Evolutionary conservation across 768 basidiomycete species (phyloP).

Genomic region (Plicaturopsis crispa): DNA sequence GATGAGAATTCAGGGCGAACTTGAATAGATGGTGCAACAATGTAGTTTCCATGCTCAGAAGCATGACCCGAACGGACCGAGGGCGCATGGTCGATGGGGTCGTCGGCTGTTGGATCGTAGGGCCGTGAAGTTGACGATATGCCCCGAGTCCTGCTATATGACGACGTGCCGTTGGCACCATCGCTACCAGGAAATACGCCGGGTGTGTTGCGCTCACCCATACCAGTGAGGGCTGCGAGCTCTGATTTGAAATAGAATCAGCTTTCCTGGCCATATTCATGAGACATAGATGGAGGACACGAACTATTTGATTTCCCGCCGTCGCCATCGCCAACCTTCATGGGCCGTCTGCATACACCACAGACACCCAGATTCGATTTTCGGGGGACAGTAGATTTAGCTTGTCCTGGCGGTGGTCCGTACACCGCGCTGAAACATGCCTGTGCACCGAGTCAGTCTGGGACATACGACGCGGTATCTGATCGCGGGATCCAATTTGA

Average conservation of each 20-base stretch:
- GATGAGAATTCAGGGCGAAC: slow-evolving; percentile 89
- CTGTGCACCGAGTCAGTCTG: slow-evolving; percentile 28
- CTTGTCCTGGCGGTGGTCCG: slow-evolving; percentile 68
- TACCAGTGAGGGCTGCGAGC: slow-evolving; percentile 88
- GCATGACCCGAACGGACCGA: slow-evolving; percentile 40
- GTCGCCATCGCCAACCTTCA: slow-evolving; percentile 91
- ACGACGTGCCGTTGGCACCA: slow-evolving; percentile 37
- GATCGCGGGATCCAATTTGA: neutral
- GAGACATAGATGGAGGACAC: slow-evolving; percentile 20
- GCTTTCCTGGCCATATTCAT: slow-evolving; percentile 6
- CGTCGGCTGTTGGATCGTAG: slow-evolving; percentile 77
- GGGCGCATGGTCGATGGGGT: slow-evolving; percentile 59
- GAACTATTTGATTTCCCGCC: slow-evolving; percentile 79
- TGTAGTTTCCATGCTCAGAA: slow-evolving; percentile 49
- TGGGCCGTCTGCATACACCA: slow-evolving; percentile 92
- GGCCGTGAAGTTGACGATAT: slow-evolving; percentile 26
- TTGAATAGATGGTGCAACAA: slow-evolving; percentile 90
- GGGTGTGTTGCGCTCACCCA: slow-evolving; percentile 39
- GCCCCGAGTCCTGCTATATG: too few relatives aligned
- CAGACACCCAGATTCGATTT: slow-evolving; percentile 89
- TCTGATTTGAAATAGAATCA: slow-evolving; percentile 42
- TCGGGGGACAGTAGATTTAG: slow-evolving; percentile 46
- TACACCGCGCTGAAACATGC: slow-evolving; percentile 98
- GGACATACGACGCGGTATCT: neutral
- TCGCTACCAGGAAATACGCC: slow-evolving; percentile 67